Evolutionary conservation across 176 grass and related monocot genomes (phyloP).

Genomic region (Musa schizocarpa): DNA sequence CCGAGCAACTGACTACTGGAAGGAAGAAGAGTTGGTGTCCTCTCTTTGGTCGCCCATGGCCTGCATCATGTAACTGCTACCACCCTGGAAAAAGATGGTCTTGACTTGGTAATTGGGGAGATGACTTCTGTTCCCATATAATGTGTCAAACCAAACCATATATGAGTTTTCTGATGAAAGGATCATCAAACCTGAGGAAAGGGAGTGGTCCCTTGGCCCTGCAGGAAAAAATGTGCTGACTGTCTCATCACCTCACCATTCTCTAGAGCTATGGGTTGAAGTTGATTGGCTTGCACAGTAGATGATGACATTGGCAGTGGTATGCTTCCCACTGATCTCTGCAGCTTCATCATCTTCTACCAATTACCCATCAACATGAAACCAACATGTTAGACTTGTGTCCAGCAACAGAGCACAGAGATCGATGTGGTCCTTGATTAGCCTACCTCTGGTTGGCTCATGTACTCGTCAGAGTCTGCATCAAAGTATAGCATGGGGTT

Average conservation of each 20-base stretch:
- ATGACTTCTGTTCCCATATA: background rate
- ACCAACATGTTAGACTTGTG: background rate
- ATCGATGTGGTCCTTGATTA: background rate
- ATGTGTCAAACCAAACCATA: background rate
- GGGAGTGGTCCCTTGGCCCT: constrained; percentile 10
- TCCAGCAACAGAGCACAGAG: background rate
- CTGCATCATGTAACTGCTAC: constrained; percentile 18
- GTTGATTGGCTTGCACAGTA: constrained; percentile 3
- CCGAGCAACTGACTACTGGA: background rate
- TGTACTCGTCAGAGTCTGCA: constrained; percentile 5
- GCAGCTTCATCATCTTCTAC: background rate
- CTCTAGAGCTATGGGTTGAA: constrained; percentile 6
- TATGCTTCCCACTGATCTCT: constrained; percentile 8
- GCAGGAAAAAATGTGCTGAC: constrained; percentile 5
- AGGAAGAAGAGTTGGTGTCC: constrained; percentile 1
- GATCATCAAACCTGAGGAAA: constrained; percentile 20
- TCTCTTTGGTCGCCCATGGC: background rate
- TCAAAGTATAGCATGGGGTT: constrained; percentile 18
- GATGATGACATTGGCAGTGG: constrained; percentile 4
- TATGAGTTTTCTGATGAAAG: background rate
- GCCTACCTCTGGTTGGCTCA: constrained; percentile 10
- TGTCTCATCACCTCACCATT: constrained; percentile 2
- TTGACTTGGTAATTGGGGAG: background rate
- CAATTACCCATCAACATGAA: too few relatives aligned
- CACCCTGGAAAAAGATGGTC: constrained; percentile 21